phyloP scores from a whole-genome alignment of 2,329 filamentous ascomycete genomes.

The Madurella fahalii region DNA sequence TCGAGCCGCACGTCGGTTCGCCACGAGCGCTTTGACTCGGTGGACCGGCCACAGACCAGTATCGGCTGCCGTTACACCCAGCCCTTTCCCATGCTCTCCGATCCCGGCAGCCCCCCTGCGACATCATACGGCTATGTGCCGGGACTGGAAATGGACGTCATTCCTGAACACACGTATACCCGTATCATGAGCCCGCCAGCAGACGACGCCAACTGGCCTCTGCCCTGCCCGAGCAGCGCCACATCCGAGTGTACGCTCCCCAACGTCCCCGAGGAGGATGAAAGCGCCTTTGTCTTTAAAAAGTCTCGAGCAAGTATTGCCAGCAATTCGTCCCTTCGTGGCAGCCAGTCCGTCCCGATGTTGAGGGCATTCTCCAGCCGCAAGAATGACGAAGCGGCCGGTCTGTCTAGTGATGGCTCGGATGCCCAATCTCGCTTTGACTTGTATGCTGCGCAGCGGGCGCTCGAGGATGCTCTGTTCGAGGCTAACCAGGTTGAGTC shows the following conservation, averaged over 20 bases:
- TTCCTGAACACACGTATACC: constrained; percentile 29
- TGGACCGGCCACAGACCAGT: constrained; percentile 44
- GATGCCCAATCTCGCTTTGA: constrained; percentile 49
- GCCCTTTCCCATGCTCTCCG: constrained; percentile 34
- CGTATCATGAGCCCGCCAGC: constrained; percentile 39
- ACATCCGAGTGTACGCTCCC: constrained; percentile 46
- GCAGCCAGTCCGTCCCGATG: constrained; percentile 53
- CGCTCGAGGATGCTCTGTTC: constrained; percentile 27
- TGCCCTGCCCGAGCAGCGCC: constrained; percentile 36
- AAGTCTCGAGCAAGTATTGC: constrained; percentile 42
- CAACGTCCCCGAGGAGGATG: constrained; percentile 62
- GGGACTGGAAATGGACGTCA: constrained; percentile 25
- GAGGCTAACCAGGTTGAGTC: constrained; percentile 27
- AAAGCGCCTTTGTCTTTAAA: constrained; percentile 38
- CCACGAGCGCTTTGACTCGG: constrained; percentile 41
- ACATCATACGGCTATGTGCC: constrained; percentile 30
- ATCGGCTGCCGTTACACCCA: constrained; percentile 44
- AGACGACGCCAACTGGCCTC: constrained; percentile 42
- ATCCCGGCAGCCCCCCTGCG: constrained; percentile 24
- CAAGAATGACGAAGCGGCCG: constrained; percentile 28
- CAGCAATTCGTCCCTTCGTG: constrained; percentile 51
- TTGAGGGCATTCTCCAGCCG: constrained; percentile 43
- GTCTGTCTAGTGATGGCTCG: constrained; percentile 44
- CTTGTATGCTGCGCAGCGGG: constrained; percentile 35
- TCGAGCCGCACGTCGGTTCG: constrained; percentile 51